Evolutionary conservation across 257 asterid species (phyloP).

Genomic region (Mentha longifolia): DNA sequence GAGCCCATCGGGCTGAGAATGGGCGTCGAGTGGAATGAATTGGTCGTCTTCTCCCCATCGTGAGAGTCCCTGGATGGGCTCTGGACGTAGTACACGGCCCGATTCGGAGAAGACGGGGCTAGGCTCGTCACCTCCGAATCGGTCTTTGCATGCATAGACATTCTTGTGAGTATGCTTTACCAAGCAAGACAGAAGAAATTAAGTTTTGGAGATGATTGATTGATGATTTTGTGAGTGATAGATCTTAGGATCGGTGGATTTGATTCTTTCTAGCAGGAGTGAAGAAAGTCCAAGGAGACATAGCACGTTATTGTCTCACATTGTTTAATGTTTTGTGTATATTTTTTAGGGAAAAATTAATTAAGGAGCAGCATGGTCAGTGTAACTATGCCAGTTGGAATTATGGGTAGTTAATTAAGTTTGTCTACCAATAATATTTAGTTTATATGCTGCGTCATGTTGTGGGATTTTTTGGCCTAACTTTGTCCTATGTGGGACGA

Average conservation of each 20-base stretch:
- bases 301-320: slow-evolving; percentile 42
- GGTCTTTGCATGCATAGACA: slow-evolving; percentile 81
- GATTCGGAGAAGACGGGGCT: slow-evolving; percentile 83
- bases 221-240: neutral
- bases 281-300: slow-evolving; percentile 45
- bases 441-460: neutral
- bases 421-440: neutral
- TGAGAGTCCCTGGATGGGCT: slow-evolving; percentile 95
- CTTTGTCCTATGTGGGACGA: neutral
- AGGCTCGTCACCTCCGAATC: slow-evolving; percentile 92
- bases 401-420: slow-evolving; percentile 10
- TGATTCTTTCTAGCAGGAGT: slow-evolving; percentile 40
- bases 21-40: slow-evolving; percentile 92
- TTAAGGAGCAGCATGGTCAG: slow-evolving; percentile 28
- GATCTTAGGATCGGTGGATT: slow-evolving; percentile 38
- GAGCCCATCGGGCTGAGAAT: slow-evolving; percentile 86
- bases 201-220: neutral
- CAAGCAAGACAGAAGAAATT: neutral
- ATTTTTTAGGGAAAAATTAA: slow-evolving; percentile 35
- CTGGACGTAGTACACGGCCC: slow-evolving; percentile 91
- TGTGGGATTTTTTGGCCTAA: neutral
- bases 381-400: slow-evolving; percentile 41
- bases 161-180: slow-evolving; percentile 12
- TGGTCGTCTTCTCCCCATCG: slow-evolving; percentile 93
- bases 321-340: slow-evolving; percentile 32